Percentiles rank a stretch among this genome's conserved stretches.
Evolutionary conservation across 2,329 filamentous ascomycete species (phyloP).

Genomic region (Ophiostoma tasmaniense): DNA sequence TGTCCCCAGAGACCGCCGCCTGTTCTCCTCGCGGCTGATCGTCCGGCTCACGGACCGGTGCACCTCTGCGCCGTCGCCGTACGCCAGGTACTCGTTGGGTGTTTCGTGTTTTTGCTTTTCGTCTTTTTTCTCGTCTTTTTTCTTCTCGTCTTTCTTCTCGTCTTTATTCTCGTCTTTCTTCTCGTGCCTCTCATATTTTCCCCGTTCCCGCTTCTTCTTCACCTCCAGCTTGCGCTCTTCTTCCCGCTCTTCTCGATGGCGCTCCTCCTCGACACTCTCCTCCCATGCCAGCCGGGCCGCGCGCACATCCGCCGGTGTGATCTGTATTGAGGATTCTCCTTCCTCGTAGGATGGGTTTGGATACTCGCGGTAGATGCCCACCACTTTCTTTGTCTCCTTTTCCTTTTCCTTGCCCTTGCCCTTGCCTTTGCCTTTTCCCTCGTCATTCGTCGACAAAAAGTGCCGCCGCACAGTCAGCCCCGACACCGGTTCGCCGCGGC

Average conservation of each 20-base stretch:
- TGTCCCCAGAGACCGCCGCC: background rate
- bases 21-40: background rate
- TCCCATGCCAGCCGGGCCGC: background rate
- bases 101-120: no score
- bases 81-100: background rate
- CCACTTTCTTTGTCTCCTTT: background rate
- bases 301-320: background rate
- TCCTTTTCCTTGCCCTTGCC: background rate
- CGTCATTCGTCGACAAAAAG: no score
- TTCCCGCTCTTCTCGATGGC: background rate
- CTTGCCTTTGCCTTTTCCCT: no score
- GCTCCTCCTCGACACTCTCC: background rate
- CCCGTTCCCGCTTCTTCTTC: background rate
- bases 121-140: background rate
- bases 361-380: background rate
- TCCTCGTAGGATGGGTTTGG: no score
- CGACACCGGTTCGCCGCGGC: background rate
- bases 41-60: background rate
- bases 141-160: no score
- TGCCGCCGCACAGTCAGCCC: background rate
- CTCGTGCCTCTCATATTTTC: no score
- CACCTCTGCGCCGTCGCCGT: conserved; percentile 15
- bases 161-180: background rate
- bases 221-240: background rate
- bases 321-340: no score